Evolutionary conservation across 169 alveolate species (phyloP).

Genomic region (Eimeria necatrix): DNA sequence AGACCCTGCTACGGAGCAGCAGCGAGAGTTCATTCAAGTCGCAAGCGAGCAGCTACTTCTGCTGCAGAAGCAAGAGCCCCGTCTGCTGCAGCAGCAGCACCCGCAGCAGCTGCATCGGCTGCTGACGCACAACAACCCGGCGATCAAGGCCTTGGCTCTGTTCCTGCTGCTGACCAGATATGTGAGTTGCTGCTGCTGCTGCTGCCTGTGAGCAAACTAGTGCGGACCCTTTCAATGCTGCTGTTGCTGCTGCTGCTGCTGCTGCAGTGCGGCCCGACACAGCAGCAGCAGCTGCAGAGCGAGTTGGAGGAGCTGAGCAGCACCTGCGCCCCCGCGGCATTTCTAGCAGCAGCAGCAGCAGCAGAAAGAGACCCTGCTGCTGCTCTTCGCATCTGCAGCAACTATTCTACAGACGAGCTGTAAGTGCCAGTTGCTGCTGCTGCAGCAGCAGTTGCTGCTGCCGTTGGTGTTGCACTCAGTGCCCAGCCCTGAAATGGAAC

Average conservation of each 20-base stretch:
- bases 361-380: not conserved
- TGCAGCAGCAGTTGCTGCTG: not conserved
- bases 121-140: not conserved
- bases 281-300: not conserved
- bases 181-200: conserved; percentile 19
- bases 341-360: conserved; percentile 39
- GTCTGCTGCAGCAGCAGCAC: conserved; percentile 6
- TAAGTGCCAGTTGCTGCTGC: conserved; percentile 2
- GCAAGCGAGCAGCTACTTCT: not conserved
- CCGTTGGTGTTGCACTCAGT: not conserved
- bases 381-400: not conserved
- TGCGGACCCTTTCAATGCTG: not conserved
- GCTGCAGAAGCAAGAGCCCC: conserved; percentile 3
- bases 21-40: conserved; percentile 11
- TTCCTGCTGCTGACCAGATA: not conserved
- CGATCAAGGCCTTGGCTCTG: conserved; percentile 7
- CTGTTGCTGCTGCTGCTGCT: conserved; percentile 13
- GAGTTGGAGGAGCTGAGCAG: not conserved
- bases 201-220: not conserved
- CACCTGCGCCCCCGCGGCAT: not conserved
- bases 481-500: too few relatives aligned
- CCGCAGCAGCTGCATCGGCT: not conserved
- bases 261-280: not conserved
- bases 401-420: not conserved
- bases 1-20: conserved; percentile 1